A percentile compares a stretch with the other conserved stretches of the same genome.
These are phyloP conservation scores for Penicillium goetzii DNA, from an alignment of 495 filamentous ascomycete species.

Conservation along the genomic window DNA sequence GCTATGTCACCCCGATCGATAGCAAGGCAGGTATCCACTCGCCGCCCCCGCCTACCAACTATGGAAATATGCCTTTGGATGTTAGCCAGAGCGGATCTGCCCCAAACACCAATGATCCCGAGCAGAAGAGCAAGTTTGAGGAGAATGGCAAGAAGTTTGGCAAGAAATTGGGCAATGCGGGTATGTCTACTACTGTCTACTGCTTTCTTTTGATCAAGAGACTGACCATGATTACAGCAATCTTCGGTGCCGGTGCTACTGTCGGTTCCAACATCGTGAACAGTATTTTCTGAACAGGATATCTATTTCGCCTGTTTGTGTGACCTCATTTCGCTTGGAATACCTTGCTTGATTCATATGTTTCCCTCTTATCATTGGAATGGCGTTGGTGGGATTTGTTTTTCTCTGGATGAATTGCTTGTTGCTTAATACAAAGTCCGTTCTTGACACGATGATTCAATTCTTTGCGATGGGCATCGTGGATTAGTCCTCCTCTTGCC, in stretches of 20 bases:
- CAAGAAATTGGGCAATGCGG: slow-evolving; percentile 60
- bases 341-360: slow-evolving; percentile 7
- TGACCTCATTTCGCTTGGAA: slow-evolving; percentile 1
- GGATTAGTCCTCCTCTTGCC: background rate
- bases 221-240: slow-evolving; percentile 44
- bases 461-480: background rate
- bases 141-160: slow-evolving; percentile 61
- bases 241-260: slow-evolving; percentile 86
- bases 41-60: slow-evolving; percentile 45
- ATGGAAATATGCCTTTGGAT: slow-evolving; percentile 58
- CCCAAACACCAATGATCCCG: slow-evolving; percentile 32
- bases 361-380: slow-evolving; percentile 25
- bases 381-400: slow-evolving; percentile 40
- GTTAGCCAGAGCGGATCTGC: slow-evolving; percentile 50
- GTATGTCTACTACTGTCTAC: slow-evolving; percentile 40
- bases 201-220: slow-evolving; percentile 8
- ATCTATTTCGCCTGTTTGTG: background rate
- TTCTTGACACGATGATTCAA: background rate
- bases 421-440: background rate
- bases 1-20: slow-evolving; percentile 72
- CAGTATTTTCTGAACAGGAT: slow-evolving; percentile 71
- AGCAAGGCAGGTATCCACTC: slow-evolving; percentile 40
- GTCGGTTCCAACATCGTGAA: slow-evolving; percentile 92
- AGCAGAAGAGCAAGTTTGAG: slow-evolving; percentile 53
- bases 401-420: slow-evolving; percentile 15